Conservation (phyloP, 345 rosid species). For the Turritis glabra region DNA sequence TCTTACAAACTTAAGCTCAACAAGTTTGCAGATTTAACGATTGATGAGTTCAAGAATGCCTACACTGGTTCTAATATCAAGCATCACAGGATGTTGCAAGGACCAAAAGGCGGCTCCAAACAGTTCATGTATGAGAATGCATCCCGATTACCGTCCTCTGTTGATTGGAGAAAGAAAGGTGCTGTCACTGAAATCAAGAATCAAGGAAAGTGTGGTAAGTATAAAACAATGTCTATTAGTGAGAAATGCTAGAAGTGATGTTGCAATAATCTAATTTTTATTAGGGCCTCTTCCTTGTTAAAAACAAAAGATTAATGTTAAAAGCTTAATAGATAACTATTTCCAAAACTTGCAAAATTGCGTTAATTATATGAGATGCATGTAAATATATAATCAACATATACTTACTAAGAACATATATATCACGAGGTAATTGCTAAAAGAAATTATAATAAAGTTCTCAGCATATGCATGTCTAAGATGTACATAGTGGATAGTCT, state of each 20-base stretch:
- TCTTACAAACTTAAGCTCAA: constrained; percentile 78
- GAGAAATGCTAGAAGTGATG: neutral
- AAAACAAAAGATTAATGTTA: too few relatives aligned
- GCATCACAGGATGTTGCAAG: constrained; percentile 65
- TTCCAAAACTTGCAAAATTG: too few relatives aligned
- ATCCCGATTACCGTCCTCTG: constrained; percentile 40
- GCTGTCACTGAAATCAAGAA: constrained; percentile 72
- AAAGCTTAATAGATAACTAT: too few relatives aligned
- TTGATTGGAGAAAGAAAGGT: constrained; percentile 82
- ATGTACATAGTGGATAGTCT: too few relatives aligned
- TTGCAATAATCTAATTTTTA: neutral
- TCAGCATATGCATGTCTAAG: too few relatives aligned
- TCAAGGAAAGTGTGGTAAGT: constrained; percentile 76
- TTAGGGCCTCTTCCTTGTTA: neutral
- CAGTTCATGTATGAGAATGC: constrained; percentile 63
- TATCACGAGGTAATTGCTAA: too few relatives aligned
- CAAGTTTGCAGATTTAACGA: constrained; percentile 83
- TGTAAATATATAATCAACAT: too few relatives aligned
- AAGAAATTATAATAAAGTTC: too few relatives aligned
- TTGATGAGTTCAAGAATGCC: constrained; percentile 55
- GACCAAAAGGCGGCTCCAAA: constrained; percentile 40
- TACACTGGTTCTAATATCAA: constrained; percentile 71
- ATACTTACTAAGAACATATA: too few relatives aligned
- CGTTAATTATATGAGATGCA: too few relatives aligned
- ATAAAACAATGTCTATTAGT: neutral